Conservation (phyloP, 75 land plant species). For the Chamaecyparis obtusa region DNA sequence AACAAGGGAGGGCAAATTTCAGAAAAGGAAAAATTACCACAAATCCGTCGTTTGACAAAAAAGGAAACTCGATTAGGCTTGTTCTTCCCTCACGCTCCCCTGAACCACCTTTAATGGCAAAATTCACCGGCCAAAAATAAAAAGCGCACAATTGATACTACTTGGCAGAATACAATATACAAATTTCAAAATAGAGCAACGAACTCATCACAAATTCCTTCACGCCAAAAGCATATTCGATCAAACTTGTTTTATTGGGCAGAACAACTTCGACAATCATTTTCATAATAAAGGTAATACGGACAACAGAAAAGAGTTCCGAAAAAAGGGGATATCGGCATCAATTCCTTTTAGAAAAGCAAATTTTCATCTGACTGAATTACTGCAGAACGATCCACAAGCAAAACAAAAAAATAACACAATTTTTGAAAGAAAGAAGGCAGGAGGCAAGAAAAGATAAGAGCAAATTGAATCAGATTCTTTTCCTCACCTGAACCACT, state of each 20-base stretch:
- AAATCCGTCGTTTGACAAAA: neutral
- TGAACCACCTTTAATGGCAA: too few relatives aligned
- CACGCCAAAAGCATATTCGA: neutral
- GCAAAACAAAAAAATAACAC: neutral
- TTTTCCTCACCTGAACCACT: constrained; percentile 59
- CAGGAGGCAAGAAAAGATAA: neutral
- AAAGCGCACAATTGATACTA: neutral
- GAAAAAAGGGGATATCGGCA: neutral
- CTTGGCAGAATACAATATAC: neutral
- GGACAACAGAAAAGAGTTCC: neutral
- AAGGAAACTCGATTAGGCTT: neutral
- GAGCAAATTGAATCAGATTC: neutral
- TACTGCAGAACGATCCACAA: neutral
- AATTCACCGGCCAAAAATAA: neutral
- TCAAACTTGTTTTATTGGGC: neutral
- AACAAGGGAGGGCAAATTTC: too few relatives aligned
- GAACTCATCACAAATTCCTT: neutral
- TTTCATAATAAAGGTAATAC: neutral
- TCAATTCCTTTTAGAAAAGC: neutral
- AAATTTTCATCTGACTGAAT: neutral
- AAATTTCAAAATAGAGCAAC: too few relatives aligned
- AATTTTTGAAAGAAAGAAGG: neutral
- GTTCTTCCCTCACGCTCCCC: neutral
- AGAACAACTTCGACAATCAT: neutral
- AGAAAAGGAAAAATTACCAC: neutral